Evolutionary conservation across 495 filamentous ascomycete genomes (phyloP).

Genomic region (Clohesyomyces aquaticus): DNA sequence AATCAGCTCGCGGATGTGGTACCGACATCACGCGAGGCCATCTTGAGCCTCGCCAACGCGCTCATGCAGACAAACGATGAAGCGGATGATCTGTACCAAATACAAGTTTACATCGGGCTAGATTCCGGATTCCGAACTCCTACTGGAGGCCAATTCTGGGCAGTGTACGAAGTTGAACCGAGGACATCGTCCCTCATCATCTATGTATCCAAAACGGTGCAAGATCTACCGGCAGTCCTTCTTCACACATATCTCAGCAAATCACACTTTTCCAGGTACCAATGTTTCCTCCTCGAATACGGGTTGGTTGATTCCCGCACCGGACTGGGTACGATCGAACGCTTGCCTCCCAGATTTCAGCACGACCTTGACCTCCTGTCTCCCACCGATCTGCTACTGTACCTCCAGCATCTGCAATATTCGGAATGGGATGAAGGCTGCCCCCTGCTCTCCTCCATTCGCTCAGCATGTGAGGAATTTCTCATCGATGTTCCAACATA

Average conservation of each 20-base stretch:
- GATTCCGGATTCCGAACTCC: slow-evolving; percentile 60
- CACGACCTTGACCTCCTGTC: slow-evolving; percentile 60
- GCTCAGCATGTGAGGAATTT: slow-evolving; percentile 48
- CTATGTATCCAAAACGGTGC: slow-evolving; percentile 60
- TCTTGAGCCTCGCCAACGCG: slow-evolving; percentile 13
- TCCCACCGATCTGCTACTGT: slow-evolving; percentile 55
- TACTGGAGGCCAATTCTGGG: slow-evolving; percentile 58
- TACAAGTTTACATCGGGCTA: slow-evolving; percentile 53
- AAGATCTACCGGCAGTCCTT: slow-evolving; percentile 55
- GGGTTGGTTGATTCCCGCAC: slow-evolving; percentile 46
- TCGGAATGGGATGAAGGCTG: slow-evolving; percentile 45
- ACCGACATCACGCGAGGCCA: slow-evolving; percentile 24
- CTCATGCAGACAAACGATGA: slow-evolving; percentile 25
- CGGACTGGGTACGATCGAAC: slow-evolving; percentile 42
- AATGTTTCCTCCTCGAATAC: slow-evolving; percentile 58
- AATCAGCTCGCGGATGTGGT: slow-evolving; percentile 16
- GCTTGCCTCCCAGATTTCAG: slow-evolving; percentile 53
- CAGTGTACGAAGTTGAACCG: slow-evolving; percentile 55
- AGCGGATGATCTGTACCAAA: slow-evolving; percentile 27
- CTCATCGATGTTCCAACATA: slow-evolving; percentile 57
- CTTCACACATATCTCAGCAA: slow-evolving; percentile 62
- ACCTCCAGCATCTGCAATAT: slow-evolving; percentile 56
- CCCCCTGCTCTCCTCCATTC: slow-evolving; percentile 29
- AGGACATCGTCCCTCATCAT: slow-evolving; percentile 50
- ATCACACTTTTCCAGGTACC: slow-evolving; percentile 53